Percentiles rank a stretch among this genome's conserved stretches.
Evolutionary conservation across 257 asterid genomes (phyloP).

Genomic region (Lavandula angustifolia): DNA sequence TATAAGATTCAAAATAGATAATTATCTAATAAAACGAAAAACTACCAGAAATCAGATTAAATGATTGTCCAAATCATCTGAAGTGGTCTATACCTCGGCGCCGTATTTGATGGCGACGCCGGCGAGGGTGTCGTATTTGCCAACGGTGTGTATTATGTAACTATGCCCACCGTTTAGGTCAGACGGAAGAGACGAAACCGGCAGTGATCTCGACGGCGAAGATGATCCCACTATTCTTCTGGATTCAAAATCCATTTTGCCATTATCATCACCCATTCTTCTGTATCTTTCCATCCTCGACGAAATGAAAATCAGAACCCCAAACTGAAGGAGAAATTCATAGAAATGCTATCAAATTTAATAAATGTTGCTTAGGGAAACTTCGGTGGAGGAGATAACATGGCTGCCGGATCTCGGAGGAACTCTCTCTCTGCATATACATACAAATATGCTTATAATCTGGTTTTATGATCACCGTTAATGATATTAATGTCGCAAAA

Average conservation of each 20-base stretch:
- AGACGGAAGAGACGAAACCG: conserved; percentile 38
- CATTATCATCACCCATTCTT: conserved; percentile 28
- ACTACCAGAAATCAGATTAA: not conserved
- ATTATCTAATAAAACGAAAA: too few relatives aligned
- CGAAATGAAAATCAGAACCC: conserved; percentile 11
- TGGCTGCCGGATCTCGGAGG: conserved; percentile 40
- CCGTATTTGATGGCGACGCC: conserved; percentile 83
- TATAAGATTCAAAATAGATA: not conserved
- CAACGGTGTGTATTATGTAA: conserved; percentile 51
- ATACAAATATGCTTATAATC: too few relatives aligned
- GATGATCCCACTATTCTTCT: conserved; percentile 37
- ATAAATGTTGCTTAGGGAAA: conserved; percentile 16
- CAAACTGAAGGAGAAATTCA: conserved; percentile 19
- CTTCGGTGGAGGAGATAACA: conserved; percentile 25
- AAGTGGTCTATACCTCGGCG: conserved; percentile 56
- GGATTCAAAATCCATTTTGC: conserved; percentile 34
- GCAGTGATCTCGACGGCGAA: conserved; percentile 41
- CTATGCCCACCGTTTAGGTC: conserved; percentile 38
- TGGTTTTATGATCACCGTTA: too few relatives aligned
- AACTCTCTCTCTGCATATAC: conserved; percentile 4
- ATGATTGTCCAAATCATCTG: not conserved
- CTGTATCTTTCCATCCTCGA: conserved; percentile 40
- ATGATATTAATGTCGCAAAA: too few relatives aligned
- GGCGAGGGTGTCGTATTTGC: conserved; percentile 70
- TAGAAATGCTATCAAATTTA: conserved; percentile 1